Base-by-base conservation (phyloP, 176 grass and related monocot species). In the Triticum monococcum region DNA sequence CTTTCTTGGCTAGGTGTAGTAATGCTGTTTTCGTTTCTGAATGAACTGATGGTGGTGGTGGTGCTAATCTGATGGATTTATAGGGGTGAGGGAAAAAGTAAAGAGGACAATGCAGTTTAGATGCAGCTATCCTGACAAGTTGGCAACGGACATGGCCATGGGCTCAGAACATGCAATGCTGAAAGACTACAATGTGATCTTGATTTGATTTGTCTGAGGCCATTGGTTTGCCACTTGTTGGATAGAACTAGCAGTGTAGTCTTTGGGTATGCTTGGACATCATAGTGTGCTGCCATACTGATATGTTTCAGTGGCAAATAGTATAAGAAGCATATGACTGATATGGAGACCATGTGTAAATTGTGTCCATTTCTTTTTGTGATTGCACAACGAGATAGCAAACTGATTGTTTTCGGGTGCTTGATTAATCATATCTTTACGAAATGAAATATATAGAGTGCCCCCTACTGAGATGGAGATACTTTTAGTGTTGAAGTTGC, bases 101-200 rank as follows among this genome's bases (percentile, higher is more conserved):
- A 22, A 3, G 17, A 33, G 16, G 0, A 68, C 33, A 64, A 31
- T 48, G 9, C 7, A 30, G 79, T 73, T 66, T 36, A 31, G 35
- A 41, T 71, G 59, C 40, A 64, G 78, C 68, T 28, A 43, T 68
- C 75, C 25, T 38, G 67, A 69, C 17, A 69, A 28, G 63, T 31
- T 79, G 79, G 64, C 68, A 83, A 86, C 56, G 37, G 32, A 36
- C 89, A 88, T 35, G 41, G 17, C 73, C 86, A 89, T 64, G 52
- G 80, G 17, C 82, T 28, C 22, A 45, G 23, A 88, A 88, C 70
- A 32, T 89, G 89, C 71, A 64, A 48, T 86, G 75, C 61, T 68
- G 18, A 32, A 33, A 68, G 32, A 10, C 9, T 28, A 9, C 5
- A 25, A 28, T 85, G 50, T 48, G 69, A 57, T 87, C 54, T 56